These are phyloP conservation scores for Alternaria viburni DNA, from an alignment of 2,329 filamentous ascomycete genomes.

Conservation along the genomic window DNA sequence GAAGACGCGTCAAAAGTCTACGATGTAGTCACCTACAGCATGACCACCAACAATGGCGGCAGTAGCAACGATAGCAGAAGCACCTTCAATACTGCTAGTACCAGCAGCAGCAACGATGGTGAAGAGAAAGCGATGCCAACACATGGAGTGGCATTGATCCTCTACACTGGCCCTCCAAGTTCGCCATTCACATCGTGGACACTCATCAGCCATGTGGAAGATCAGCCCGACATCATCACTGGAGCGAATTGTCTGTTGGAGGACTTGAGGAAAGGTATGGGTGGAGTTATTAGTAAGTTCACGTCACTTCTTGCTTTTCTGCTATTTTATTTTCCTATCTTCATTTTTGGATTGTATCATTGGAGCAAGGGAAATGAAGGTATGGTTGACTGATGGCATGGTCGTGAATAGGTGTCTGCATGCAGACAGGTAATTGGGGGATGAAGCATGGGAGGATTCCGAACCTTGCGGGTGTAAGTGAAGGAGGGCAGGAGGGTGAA, in stretches of 20 bases:
- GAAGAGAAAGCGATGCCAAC: neutral
- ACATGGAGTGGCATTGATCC: neutral
- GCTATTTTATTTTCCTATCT: neutral
- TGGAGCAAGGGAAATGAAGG: neutral
- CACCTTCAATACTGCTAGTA: neutral
- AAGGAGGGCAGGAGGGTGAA: neutral
- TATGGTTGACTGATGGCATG: neutral
- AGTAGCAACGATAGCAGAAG: neutral
- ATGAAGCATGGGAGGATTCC: neutral
- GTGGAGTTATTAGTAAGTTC: neutral
- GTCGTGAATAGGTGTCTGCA: neutral
- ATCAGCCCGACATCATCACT: neutral
- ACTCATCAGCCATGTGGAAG: neutral
- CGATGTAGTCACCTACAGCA: neutral
- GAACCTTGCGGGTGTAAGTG: neutral
- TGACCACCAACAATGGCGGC: neutral
- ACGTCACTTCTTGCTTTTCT: neutral
- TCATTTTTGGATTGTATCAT: rapidly evolving
- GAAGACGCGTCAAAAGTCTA: neutral
- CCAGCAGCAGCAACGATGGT: neutral
- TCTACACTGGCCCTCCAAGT: neutral
- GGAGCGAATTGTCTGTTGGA: neutral
- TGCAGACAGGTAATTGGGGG: neutral
- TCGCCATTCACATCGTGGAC: neutral
- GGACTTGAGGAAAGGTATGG: neutral